Evolutionary conservation across 768 basidiomycete genomes (phyloP).

Genomic region (Boletus subparvulus): DNA sequence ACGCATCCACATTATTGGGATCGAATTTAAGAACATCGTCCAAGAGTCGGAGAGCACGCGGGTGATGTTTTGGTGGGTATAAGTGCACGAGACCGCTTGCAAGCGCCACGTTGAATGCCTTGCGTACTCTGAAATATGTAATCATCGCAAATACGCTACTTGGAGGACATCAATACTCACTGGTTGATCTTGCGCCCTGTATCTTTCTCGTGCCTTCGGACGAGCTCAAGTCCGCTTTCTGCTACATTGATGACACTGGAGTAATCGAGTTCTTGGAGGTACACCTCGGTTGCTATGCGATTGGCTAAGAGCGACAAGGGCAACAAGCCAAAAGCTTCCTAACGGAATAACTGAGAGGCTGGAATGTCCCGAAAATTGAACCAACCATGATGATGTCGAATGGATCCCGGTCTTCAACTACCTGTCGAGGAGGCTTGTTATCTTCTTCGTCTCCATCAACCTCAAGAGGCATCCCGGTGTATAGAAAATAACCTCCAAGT

Average conservation of each 20-base stretch:
- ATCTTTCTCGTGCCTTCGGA: constrained; percentile 54
- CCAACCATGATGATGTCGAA: constrained; percentile 64
- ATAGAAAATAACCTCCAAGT: constrained; percentile 67
- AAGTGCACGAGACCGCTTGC: constrained; percentile 80
- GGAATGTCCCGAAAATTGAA: not conserved
- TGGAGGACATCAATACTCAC: constrained; percentile 34
- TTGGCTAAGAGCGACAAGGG: constrained; percentile 64
- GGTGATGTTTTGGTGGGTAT: constrained; percentile 88
- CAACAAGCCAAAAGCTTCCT: constrained; percentile 56
- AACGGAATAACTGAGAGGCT: constrained; percentile 10
- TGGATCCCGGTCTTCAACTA: constrained; percentile 46
- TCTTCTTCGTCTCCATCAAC: constrained; percentile 33
- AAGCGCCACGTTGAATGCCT: constrained; percentile 68
- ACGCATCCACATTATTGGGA: constrained; percentile 58
- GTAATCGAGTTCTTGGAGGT: constrained; percentile 70
- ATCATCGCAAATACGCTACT: not conserved
- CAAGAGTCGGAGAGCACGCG: constrained; percentile 70
- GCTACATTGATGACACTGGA: constrained; percentile 67
- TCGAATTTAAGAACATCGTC: constrained; percentile 66
- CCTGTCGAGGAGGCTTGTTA: constrained; percentile 6
- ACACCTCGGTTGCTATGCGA: constrained; percentile 63
- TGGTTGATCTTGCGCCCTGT: constrained; percentile 52
- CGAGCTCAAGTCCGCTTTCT: constrained; percentile 64
- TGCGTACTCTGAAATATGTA: constrained; percentile 48
- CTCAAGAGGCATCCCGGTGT: constrained; percentile 49